Evolutionary conservation across 352 stramenopile genomes (phyloP).

Genomic region (Peronospora tabacina): DNA sequence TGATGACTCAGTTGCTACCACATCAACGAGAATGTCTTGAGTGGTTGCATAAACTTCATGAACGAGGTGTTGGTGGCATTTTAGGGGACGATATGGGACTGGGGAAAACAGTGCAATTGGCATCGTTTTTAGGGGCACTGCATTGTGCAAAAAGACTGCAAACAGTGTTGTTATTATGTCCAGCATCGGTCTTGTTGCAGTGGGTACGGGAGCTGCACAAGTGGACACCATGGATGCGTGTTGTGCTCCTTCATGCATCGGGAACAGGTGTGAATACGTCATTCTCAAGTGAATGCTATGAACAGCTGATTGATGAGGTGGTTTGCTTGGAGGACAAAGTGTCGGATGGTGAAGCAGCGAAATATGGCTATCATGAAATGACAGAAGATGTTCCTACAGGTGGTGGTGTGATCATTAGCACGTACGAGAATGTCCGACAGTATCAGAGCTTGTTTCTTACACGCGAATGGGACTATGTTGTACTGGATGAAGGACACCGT

Average conservation of each 20-base stretch:
- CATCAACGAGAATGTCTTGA: slow-evolving; percentile 93
- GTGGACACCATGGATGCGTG: slow-evolving; percentile 86
- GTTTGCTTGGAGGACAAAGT: slow-evolving; percentile 26
- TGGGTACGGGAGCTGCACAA: slow-evolving; percentile 94
- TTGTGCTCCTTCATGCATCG: slow-evolving; percentile 86
- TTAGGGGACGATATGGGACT: slow-evolving; percentile 94
- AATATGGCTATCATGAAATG: slow-evolving; percentile 3
- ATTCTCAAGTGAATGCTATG: slow-evolving; percentile 36
- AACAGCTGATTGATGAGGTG: slow-evolving; percentile 59
- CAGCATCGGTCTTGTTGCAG: slow-evolving; percentile 93
- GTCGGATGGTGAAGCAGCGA: slow-evolving; percentile 13
- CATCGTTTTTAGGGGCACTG: slow-evolving; percentile 74
- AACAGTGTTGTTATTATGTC: slow-evolving; percentile 88
- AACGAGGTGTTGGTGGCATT: slow-evolving; percentile 95
- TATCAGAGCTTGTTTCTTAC: slow-evolving; percentile 86
- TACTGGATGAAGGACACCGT: slow-evolving; percentile 98
- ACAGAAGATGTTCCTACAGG: slow-evolving; percentile 7
- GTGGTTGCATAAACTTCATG: slow-evolving; percentile 96
- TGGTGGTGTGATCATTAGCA: slow-evolving; percentile 92
- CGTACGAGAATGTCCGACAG: slow-evolving; percentile 93
- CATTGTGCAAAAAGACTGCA: slow-evolving; percentile 46
- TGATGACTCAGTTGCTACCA: slow-evolving; percentile 80
- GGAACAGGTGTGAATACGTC: slow-evolving; percentile 44
- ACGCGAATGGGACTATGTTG: slow-evolving; percentile 94
- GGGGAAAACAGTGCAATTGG: slow-evolving; percentile 95